A percentile compares a stretch with the other conserved stretches of the same genome.
phyloP scores from a whole-genome alignment of 2,329 filamentous ascomycete genomes.

The Trichoderma sp. region DNA sequence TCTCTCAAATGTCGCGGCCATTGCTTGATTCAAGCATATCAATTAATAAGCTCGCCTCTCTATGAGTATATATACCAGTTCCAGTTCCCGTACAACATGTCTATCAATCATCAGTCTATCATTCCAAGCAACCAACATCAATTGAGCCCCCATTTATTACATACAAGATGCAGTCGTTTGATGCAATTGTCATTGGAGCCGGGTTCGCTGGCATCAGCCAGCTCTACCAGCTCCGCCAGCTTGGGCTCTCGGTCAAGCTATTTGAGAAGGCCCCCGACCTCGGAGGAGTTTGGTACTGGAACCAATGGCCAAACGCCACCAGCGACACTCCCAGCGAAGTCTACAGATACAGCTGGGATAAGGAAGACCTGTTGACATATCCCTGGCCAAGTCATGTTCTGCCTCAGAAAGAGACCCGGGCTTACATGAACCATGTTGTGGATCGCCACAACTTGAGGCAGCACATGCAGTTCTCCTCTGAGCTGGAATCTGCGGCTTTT shows the following conservation, averaged over 20 bases:
- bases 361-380: not conserved
- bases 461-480: not conserved
- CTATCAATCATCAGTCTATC: not conserved
- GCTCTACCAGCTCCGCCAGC: not conserved
- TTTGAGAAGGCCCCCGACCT: not conserved
- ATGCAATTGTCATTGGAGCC: not conserved
- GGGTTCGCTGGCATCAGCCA: not conserved
- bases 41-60: not conserved
- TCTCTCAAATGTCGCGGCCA: not conserved
- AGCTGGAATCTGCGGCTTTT: not conserved
- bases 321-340: constrained; percentile 6
- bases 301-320: not conserved
- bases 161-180: not conserved
- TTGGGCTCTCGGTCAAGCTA: not conserved
- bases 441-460: not conserved
- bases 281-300: constrained; percentile 6
- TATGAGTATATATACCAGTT: not conserved
- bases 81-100: not conserved
- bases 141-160: not conserved
- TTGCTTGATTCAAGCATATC: not conserved
- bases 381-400: constrained; percentile 1
- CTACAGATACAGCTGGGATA: constrained; percentile 7
- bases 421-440: constrained; percentile 1
- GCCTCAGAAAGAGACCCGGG: not conserved
- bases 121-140: not conserved